These are phyloP conservation scores for Gossypioides kirkii DNA, from an alignment of 345 rosid genomes.

Conservation along the genomic window DNA sequence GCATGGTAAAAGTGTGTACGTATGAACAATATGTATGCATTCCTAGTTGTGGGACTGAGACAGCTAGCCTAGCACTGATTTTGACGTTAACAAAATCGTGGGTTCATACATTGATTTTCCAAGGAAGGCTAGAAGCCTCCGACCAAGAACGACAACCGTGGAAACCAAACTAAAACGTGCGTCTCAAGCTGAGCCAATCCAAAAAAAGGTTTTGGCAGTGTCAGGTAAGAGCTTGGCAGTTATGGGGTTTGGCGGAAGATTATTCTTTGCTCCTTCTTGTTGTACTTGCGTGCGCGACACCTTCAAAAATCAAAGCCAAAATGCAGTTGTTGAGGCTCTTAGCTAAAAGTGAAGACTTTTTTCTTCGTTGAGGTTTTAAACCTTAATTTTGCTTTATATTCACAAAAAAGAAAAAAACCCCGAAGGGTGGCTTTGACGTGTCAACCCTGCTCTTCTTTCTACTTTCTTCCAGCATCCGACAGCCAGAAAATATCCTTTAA, in stretches of 20 bases:
- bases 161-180: background rate
- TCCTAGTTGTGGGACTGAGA: too few species aligned
- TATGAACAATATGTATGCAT: background rate
- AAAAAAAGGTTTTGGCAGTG: conserved; percentile 1
- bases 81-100: background rate
- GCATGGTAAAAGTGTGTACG: too few species aligned
- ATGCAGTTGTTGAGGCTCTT: too few species aligned
- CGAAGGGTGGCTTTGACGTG: conserved; percentile 34
- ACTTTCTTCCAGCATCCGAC: conserved; percentile 15
- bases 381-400: background rate
- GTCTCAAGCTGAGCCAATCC: background rate
- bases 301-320: conserved; percentile 1
- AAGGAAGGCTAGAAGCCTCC: background rate
- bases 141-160: background rate
- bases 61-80: too few species aligned
- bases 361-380: background rate
- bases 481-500: background rate
- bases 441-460: conserved; percentile 27
- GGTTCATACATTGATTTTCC: background rate
- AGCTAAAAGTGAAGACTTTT: background rate
- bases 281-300: conserved; percentile 31
- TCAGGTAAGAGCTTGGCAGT: background rate
- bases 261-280: conserved; percentile 18
- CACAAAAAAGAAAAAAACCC: background rate
- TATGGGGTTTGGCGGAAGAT: conserved; percentile 15